Percentiles rank a stretch among this genome's conserved stretches.
Evolutionary conservation across 2,329 filamentous ascomycete species (phyloP).

Genomic region (Aspergillus puulaauensis): DNA sequence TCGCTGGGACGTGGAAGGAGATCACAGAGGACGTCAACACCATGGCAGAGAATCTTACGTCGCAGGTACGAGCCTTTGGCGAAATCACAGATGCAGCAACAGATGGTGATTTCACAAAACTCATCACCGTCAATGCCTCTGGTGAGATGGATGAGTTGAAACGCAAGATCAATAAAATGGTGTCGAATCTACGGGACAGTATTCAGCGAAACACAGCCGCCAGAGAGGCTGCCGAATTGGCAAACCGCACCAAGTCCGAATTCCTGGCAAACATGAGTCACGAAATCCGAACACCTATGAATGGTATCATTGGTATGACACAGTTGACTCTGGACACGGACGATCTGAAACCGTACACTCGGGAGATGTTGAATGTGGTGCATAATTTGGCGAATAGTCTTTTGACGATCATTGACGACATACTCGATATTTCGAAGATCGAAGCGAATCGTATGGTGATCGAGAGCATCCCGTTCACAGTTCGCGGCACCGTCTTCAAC

Average conservation of each 20-base stretch:
- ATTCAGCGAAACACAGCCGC: constrained; percentile 96
- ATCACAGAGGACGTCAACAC: constrained; percentile 97
- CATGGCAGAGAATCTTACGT: constrained; percentile 83
- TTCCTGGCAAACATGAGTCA: constrained; percentile 99
- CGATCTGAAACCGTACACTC: constrained; percentile 88
- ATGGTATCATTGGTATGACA: constrained; percentile 97
- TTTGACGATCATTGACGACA: constrained; percentile 90
- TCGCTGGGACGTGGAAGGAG: constrained; percentile 95
- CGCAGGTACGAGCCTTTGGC: constrained; percentile 95
- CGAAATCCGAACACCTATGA: constrained; percentile 96
- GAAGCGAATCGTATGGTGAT: constrained; percentile 98
- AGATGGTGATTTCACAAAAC: constrained; percentile 94
- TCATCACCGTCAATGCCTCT: constrained; percentile 94
- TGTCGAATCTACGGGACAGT: constrained; percentile 89
- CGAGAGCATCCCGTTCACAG: constrained; percentile 93
- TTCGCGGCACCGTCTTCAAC: constrained; percentile 94
- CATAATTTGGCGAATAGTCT: constrained; percentile 95
- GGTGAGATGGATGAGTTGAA: constrained; percentile 99
- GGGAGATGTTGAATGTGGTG: constrained; percentile 98
- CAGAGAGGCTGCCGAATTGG: constrained; percentile 90
- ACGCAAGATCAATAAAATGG: constrained; percentile 99
- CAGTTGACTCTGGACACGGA: constrained; percentile 94
- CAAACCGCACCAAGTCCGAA: constrained; percentile 97
- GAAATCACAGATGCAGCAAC: constrained; percentile 98
- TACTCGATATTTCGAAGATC: constrained; percentile 70